phyloP scores from a whole-genome alignment of 2,329 filamentous ascomycete genomes.

The Fusarium bactridioides region DNA sequence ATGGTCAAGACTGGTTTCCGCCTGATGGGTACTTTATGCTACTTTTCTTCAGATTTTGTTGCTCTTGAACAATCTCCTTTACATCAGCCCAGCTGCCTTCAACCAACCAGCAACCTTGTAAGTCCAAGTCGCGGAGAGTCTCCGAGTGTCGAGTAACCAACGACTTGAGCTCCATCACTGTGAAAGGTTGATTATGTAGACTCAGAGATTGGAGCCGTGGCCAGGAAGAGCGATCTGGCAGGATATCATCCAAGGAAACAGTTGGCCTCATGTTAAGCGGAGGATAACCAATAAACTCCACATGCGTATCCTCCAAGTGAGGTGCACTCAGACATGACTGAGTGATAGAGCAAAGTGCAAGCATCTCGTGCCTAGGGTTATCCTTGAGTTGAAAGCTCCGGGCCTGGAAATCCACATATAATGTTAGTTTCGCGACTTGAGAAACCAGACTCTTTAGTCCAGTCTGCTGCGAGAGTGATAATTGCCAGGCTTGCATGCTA shows the following conservation, averaged over 20 bases:
- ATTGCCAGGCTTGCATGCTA: not conserved
- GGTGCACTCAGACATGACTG: not conserved
- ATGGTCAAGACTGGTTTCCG: not conserved
- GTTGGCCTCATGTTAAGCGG: not conserved
- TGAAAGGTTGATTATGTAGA: not conserved
- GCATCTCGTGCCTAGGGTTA: not conserved
- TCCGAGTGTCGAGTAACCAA: not conserved
- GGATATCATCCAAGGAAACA: not conserved
- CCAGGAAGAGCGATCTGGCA: not conserved
- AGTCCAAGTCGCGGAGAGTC: not conserved
- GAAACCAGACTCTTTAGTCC: not conserved
- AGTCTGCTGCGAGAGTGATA: not conserved
- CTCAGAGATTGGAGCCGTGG: not conserved
- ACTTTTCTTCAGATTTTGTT: not conserved
- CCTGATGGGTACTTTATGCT: not conserved
- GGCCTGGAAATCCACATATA: not conserved
- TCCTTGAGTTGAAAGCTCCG: not conserved
- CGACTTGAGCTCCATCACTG: not conserved
- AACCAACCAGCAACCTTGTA: not conserved
- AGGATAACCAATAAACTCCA: not conserved
- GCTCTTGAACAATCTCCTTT: not conserved
- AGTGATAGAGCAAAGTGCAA: not conserved
- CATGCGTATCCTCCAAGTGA: not conserved
- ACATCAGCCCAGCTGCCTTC: not conserved
- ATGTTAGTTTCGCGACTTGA: not conserved